Conservation (phyloP, 2,329 filamentous ascomycete genomes). For the Botrytis galanthina region DNA sequence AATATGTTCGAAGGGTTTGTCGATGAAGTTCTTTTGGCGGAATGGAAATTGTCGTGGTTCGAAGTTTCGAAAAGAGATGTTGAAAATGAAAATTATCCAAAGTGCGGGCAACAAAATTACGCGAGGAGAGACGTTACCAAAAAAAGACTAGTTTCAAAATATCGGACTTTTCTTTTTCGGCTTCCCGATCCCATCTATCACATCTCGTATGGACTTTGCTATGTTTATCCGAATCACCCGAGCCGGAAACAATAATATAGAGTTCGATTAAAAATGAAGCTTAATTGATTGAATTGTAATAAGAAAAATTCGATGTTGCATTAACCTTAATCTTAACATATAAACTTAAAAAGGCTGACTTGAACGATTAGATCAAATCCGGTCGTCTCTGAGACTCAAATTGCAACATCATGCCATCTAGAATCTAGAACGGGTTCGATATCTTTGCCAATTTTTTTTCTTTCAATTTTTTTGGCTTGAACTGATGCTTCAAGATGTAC, state of each 20-base stretch:
- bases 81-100: constrained; percentile 5
- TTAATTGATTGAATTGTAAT: neutral
- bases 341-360: neutral
- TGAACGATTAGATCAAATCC: neutral
- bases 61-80: constrained; percentile 8
- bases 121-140: constrained; percentile 1
- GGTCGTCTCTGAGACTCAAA: too few relatives aligned
- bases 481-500: neutral
- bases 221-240: neutral
- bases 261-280: neutral
- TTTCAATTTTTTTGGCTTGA: neutral
- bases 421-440: neutral
- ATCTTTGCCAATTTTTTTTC: neutral
- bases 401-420: neutral
- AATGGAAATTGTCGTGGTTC: constrained; percentile 19
- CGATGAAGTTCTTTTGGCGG: constrained; percentile 23
- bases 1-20: constrained; percentile 30
- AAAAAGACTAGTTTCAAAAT: neutral
- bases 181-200: neutral
- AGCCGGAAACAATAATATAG: neutral
- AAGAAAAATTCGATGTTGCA: too few relatives aligned
- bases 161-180: neutral
- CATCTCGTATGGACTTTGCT: neutral
- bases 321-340: neutral
- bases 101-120: constrained; percentile 15